Percentiles rank a stretch among this genome's conserved stretches.
Evolutionary conservation across 2,329 filamentous ascomycete species (phyloP).

Genomic region (Aspergillus phoenicis): DNA sequence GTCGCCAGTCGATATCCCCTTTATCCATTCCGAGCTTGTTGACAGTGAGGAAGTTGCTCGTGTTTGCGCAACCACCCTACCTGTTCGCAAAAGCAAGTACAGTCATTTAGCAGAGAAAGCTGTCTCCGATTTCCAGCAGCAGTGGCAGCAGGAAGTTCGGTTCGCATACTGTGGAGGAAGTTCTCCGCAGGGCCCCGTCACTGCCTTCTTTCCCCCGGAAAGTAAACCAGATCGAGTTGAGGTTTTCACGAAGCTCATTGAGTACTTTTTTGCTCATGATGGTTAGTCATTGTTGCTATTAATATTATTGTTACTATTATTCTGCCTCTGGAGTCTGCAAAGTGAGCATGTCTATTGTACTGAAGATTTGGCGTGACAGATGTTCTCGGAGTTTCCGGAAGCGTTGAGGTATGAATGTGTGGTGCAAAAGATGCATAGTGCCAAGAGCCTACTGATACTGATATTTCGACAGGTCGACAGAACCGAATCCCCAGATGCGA

Average conservation of each 20-base stretch:
- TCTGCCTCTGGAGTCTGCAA: too few species aligned
- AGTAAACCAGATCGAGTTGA: not conserved
- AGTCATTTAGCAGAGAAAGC: not conserved
- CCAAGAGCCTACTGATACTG: too few species aligned
- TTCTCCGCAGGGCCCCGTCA: not conserved
- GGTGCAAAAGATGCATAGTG: too few species aligned
- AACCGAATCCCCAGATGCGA: not conserved
- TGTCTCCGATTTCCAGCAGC: not conserved
- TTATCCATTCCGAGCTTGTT: not conserved
- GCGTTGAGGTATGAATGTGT: not conserved
- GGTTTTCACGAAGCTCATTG: not conserved
- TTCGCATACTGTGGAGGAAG: not conserved
- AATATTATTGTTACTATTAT: too few species aligned
- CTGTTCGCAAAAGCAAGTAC: not conserved
- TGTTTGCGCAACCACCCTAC: not conserved
- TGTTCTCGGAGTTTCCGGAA: not conserved
- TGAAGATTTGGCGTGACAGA: not conserved
- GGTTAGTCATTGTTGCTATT: not conserved
- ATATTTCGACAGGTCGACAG: not conserved
- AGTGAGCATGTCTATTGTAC: not conserved
- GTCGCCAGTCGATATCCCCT: not conserved
- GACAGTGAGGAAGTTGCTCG: not conserved
- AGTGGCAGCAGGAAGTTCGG: not conserved
- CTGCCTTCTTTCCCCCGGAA: not conserved
- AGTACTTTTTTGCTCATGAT: not conserved